phyloP scores from a whole-genome alignment of 192 early-diverging fungal genomes.

The Rhizophagus clarus region DNA sequence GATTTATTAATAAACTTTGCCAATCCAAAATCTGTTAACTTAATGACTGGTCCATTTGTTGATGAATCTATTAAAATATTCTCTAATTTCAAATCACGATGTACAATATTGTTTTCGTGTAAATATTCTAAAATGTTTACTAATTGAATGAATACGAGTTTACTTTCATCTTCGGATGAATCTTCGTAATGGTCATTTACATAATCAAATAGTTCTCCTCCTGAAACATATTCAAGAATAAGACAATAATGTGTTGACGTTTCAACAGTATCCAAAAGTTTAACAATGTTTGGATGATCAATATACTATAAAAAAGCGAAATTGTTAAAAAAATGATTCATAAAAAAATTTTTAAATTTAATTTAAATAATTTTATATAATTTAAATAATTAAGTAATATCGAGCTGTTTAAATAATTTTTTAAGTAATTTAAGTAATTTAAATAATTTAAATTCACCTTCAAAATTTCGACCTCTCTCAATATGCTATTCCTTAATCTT shows the following conservation, averaged over 20 bases:
- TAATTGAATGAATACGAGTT: constrained; percentile 60
- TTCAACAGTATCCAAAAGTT: constrained; percentile 63
- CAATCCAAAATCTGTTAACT: constrained; percentile 70
- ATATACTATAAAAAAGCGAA: constrained; percentile 47
- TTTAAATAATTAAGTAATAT: no score
- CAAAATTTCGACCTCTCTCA: constrained; percentile 44
- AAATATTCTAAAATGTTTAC: constrained; percentile 61
- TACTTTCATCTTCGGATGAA: constrained; percentile 48
- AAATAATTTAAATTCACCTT: constrained; percentile 39
- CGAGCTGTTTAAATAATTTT: no score
- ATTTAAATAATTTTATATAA: no score
- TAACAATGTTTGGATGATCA: constrained; percentile 70
- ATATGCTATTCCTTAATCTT: constrained; percentile 41
- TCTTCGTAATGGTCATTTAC: constrained; percentile 51
- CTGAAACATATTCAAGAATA: constrained; percentile 69
- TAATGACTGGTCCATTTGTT: constrained; percentile 43
- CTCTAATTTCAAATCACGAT: constrained; percentile 68
- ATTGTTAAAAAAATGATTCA: constrained; percentile 22
- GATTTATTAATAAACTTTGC: constrained; percentile 53
- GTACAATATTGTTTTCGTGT: constrained; percentile 64
- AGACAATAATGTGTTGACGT: constrained; percentile 64
- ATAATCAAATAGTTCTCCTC: constrained; percentile 77
- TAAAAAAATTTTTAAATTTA: neutral
- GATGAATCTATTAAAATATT: constrained; percentile 50
- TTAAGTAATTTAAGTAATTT: no score